Conservation (phyloP, 768 basidiomycete genomes). For the Tulasnella sp. region DNA sequence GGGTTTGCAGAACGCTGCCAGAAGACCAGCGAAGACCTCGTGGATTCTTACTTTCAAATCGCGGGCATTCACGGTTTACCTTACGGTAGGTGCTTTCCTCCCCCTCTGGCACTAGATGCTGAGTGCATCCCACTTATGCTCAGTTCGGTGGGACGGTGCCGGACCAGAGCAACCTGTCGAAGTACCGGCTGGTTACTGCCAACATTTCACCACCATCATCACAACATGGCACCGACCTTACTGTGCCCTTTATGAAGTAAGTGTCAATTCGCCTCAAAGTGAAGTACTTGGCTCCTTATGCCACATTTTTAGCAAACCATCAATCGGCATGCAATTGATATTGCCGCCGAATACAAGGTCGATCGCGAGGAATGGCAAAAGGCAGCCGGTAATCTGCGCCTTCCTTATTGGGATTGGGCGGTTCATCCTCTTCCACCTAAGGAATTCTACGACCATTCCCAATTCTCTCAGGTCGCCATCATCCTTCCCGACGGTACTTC, state of each 20-base stretch:
- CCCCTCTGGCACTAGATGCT: too few species aligned
- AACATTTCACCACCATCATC: conserved; percentile 41
- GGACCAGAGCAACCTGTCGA: conserved; percentile 17
- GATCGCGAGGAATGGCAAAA: conserved; percentile 34
- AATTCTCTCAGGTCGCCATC: conserved; percentile 37
- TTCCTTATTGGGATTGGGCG: conserved; percentile 55
- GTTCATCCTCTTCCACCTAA: conserved; percentile 39
- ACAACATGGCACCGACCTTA: conserved; percentile 58
- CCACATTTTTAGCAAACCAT: conserved; percentile 29
- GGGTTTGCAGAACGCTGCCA: too few species aligned
- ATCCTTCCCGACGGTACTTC: conserved; percentile 36
- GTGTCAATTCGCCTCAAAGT: conserved; percentile 22
- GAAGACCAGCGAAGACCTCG: too few species aligned
- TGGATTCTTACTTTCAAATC: too few species aligned
- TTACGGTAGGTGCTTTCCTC: too few species aligned
- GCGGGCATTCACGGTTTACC: too few species aligned
- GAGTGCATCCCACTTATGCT: conserved; percentile 30
- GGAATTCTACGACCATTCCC: conserved; percentile 37
- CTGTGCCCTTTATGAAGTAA: conserved; percentile 48
- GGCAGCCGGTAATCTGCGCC: conserved; percentile 40
- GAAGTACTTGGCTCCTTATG: neutral
- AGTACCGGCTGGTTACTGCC: neutral
- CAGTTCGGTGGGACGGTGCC: conserved; percentile 32
- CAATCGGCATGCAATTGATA: conserved; percentile 40
- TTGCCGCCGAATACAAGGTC: conserved; percentile 41